Conservation (phyloP, 2,329 filamentous ascomycete species). For the Diaporthe sp. region DNA sequence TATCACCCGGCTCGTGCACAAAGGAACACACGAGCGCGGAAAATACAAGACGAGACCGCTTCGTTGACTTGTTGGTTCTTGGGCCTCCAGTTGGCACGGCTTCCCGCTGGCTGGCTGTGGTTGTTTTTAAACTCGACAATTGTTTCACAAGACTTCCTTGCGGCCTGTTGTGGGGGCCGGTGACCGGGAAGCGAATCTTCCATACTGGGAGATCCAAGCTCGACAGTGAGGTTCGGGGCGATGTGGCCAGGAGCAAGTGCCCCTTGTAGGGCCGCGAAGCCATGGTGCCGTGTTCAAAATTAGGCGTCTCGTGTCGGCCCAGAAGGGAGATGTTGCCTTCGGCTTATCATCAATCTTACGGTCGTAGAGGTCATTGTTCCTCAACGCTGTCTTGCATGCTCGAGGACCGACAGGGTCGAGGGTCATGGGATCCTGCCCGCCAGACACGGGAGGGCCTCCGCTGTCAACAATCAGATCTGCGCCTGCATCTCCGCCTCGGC, state of each 20-base stretch:
- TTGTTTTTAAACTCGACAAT: constrained; percentile 30
- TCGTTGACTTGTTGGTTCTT: background rate
- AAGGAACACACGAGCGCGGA: constrained; percentile 1
- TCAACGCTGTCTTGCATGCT: constrained; percentile 16
- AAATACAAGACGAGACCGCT: constrained; percentile 12
- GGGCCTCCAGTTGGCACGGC: constrained; percentile 8
- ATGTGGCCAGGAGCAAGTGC: background rate
- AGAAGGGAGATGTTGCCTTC: background rate
- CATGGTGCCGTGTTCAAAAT: background rate
- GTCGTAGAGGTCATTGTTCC: constrained; percentile 12
- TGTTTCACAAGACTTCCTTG: constrained; percentile 33
- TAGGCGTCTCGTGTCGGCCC: constrained; percentile 5
- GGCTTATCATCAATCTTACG: constrained; percentile 5
- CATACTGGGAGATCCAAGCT: constrained; percentile 28
- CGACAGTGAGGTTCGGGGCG: constrained; percentile 10
- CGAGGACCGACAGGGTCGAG: constrained; percentile 21
- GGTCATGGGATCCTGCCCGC: constrained; percentile 5
- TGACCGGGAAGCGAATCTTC: constrained; percentile 22
- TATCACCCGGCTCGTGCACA: constrained; percentile 24
- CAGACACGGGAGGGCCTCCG: constrained; percentile 23
- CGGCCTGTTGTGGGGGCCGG: constrained; percentile 26
- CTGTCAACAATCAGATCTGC: constrained; percentile 22
- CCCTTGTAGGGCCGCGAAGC: background rate
- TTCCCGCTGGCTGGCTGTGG: constrained; percentile 5
- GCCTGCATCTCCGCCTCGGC: constrained; percentile 10